Percentiles rank a stretch among this genome's conserved stretches.
Conservation (phyloP, 495 filamentous ascomycete species). For the Parathielavia hyrcaniae region DNA sequence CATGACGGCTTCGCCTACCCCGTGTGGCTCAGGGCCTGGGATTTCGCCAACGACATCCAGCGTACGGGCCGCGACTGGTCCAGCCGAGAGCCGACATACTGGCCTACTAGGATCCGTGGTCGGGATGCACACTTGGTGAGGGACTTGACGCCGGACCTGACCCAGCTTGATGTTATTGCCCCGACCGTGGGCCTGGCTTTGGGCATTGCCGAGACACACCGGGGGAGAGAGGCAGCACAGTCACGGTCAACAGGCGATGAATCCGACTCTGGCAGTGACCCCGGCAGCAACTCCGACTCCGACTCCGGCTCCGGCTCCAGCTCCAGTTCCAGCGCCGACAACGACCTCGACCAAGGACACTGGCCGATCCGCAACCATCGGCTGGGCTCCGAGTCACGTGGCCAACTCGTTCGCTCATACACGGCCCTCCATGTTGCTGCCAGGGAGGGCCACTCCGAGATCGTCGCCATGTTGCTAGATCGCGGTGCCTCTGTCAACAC, state of each 20-base stretch:
- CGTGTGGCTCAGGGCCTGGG: background rate
- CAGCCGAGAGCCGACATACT: background rate
- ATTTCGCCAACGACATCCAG: background rate
- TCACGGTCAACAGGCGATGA: background rate
- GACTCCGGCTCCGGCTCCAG: background rate
- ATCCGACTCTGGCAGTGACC: background rate
- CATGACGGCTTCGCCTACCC: background rate
- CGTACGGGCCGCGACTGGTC: background rate
- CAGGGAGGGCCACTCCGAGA: conserved; percentile 4
- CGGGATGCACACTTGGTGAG: background rate
- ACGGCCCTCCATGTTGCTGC: conserved; percentile 11
- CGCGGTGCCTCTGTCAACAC: background rate
- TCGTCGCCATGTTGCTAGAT: conserved; percentile 4
- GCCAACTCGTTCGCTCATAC: background rate
- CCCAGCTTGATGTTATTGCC: conserved; percentile 1
- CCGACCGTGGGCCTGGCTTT: no score
- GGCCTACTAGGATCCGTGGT: background rate
- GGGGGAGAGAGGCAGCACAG: no score
- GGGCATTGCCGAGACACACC: no score
- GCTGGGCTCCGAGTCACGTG: no score
- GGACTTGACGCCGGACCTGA: conserved; percentile 2
- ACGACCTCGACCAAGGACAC: no score
- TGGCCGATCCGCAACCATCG: no score
- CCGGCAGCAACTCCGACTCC: background rate
- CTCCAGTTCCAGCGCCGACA: no score